Percentiles rank a stretch among this genome's conserved stretches.
These are phyloP conservation scores for Tolypocladium guangdongense DNA, from an alignment of 2,329 filamentous ascomycete genomes.

Conservation along the genomic window DNA sequence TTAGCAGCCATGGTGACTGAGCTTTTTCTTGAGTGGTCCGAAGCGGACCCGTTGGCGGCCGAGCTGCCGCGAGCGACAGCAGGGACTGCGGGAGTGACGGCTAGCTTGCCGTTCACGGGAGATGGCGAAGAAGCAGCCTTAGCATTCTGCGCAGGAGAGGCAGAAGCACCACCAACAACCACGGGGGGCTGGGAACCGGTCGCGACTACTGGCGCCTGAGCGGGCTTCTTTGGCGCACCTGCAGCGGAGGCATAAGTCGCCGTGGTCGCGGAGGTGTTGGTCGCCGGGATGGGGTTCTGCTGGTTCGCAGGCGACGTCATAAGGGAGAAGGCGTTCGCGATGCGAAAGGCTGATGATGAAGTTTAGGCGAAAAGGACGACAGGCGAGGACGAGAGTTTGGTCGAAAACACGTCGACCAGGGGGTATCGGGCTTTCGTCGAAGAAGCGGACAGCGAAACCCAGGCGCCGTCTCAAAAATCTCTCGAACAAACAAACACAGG, in stretches of 20 bases:
- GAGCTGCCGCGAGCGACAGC: slow-evolving; percentile 52
- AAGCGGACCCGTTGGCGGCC: slow-evolving; percentile 56
- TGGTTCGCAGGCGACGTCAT: slow-evolving; percentile 52
- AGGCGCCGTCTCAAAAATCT: slow-evolving; percentile 1
- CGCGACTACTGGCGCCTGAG: slow-evolving; percentile 49
- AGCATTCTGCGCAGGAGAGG: slow-evolving; percentile 41
- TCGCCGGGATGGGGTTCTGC: slow-evolving; percentile 44
- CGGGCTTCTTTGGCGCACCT: slow-evolving; percentile 51
- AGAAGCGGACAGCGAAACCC: slow-evolving; percentile 1
- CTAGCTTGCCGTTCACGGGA: slow-evolving; percentile 75
- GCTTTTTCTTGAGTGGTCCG: slow-evolving; percentile 72
- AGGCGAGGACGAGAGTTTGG: slow-evolving; percentile 1
- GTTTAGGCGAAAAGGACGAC: neutral
- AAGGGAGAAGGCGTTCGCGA: slow-evolving; percentile 25
- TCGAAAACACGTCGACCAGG: slow-evolving; percentile 7
- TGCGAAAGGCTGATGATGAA: slow-evolving; percentile 6
- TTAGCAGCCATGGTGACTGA: slow-evolving; percentile 88
- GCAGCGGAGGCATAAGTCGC: slow-evolving; percentile 56
- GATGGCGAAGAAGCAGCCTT: slow-evolving; percentile 58
- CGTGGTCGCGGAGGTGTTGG: slow-evolving; percentile 45
- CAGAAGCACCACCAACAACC: slow-evolving; percentile 43
- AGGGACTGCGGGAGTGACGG: slow-evolving; percentile 60
- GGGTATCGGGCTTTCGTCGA: neutral
- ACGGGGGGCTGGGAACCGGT: slow-evolving; percentile 43
- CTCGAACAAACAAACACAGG: slow-evolving; percentile 3